These are phyloP conservation scores for Biscogniauxia marginata DNA, from an alignment of 2,329 filamentous ascomycete species.

Conservation along the genomic window DNA sequence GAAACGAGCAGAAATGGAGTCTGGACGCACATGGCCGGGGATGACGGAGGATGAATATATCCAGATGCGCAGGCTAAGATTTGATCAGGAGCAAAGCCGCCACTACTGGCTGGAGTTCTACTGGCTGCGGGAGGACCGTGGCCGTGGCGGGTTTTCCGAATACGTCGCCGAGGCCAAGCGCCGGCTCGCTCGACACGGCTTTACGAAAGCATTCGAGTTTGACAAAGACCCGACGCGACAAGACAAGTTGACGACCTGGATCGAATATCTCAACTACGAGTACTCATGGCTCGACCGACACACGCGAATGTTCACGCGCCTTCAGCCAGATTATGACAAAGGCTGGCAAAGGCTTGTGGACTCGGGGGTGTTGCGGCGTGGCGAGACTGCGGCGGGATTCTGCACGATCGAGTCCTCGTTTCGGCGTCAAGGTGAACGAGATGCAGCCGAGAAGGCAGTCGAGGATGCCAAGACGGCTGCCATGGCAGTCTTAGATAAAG, in stretches of 20 bases:
- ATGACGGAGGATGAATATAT: not conserved
- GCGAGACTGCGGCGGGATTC: no score
- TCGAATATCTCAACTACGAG: slow-evolving; percentile 7
- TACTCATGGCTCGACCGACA: slow-evolving; percentile 1
- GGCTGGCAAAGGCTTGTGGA: slow-evolving; percentile 34
- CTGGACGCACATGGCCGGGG: not conserved
- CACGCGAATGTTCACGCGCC: slow-evolving; percentile 11
- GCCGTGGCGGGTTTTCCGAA: not conserved
- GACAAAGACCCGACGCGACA: slow-evolving; percentile 17
- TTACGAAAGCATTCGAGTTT: not conserved
- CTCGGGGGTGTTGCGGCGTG: no score
- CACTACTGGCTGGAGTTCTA: not conserved
- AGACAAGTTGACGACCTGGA: slow-evolving; percentile 6
- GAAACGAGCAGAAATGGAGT: not conserved
- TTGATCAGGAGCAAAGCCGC: not conserved
- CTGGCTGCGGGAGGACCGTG: not conserved
- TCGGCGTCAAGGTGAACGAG: no score
- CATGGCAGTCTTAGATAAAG: no score
- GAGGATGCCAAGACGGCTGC: no score
- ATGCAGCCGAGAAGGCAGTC: no score
- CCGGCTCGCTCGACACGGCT: not conserved
- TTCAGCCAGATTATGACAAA: slow-evolving; percentile 25
- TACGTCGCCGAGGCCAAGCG: not conserved
- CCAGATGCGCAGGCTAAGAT: not conserved
- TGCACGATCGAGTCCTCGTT: no score